These are phyloP conservation scores for Cystobasidium pallidum DNA, from an alignment of 1,284 basidiomycete species.

Conservation along the genomic window DNA sequence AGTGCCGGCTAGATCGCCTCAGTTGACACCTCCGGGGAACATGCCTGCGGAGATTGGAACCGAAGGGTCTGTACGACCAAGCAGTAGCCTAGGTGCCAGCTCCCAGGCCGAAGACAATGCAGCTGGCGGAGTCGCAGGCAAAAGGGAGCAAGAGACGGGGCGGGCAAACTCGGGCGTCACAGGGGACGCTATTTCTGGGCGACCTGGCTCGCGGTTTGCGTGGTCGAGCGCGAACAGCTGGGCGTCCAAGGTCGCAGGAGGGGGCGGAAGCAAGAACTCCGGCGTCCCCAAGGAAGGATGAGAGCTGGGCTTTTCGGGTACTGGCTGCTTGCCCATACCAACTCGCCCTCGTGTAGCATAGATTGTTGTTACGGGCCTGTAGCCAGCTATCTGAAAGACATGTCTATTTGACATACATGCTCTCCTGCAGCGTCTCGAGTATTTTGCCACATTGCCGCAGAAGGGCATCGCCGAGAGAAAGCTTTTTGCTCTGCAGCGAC, in stretches of 20 bases:
- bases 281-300: background rate
- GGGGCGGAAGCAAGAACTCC: background rate
- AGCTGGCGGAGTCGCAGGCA: background rate
- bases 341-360: slow-evolving; percentile 9
- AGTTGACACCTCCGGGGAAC: background rate
- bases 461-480: no score
- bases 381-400: no score
- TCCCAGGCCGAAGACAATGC: background rate
- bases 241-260: slow-evolving; percentile 28
- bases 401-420: no score
- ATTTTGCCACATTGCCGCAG: slow-evolving; percentile 1
- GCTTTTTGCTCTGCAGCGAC: no score
- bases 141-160: background rate
- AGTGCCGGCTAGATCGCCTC: background rate
- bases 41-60: background rate
- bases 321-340: background rate
- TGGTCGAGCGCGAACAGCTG: slow-evolving; percentile 36
- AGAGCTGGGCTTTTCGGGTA: background rate
- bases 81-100: background rate
- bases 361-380: background rate
- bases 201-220: slow-evolving; percentile 9
- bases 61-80: background rate
- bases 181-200: background rate
- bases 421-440: no score
- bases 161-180: background rate